Evolutionary conservation across 2,329 filamentous ascomycete genomes (phyloP).

Genomic region (Westerdykella aurantiaca): DNA sequence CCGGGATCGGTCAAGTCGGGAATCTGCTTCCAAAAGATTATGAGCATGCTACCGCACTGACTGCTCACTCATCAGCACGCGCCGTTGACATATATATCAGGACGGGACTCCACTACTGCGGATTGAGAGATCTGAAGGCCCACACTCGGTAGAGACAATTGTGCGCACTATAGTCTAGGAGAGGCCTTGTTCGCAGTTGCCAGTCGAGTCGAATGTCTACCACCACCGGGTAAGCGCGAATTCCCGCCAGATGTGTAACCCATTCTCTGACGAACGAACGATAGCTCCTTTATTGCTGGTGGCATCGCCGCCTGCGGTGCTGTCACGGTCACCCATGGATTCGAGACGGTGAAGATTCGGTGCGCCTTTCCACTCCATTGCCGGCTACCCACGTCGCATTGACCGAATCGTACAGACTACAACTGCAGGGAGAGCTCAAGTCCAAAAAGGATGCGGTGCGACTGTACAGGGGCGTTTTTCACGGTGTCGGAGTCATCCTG

Average conservation of each 20-base stretch:
- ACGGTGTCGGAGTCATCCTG: slow-evolving; percentile 84
- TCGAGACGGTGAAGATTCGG: slow-evolving; percentile 99
- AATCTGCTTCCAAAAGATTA: slow-evolving; percentile 8
- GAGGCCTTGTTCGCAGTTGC: no score
- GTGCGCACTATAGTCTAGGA: no score
- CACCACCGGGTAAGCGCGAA: slow-evolving; percentile 39
- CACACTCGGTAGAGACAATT: no score
- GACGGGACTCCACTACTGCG: no score
- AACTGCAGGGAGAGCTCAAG: slow-evolving; percentile 93
- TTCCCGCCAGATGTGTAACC: neutral
- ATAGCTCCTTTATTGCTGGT: slow-evolving; percentile 84
- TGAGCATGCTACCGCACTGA: neutral
- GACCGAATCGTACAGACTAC: slow-evolving; percentile 57
- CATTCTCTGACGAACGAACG: slow-evolving; percentile 2
- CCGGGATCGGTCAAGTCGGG: slow-evolving; percentile 9
- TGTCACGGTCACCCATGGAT: slow-evolving; percentile 94
- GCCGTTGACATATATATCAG: no score
- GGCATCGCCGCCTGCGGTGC: slow-evolving; percentile 96
- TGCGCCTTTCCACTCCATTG: slow-evolving; percentile 39
- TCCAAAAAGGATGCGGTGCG: slow-evolving; percentile 76
- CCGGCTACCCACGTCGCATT: slow-evolving; percentile 8
- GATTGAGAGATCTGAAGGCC: no score
- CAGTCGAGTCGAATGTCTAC: slow-evolving; percentile 40
- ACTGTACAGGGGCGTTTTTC: slow-evolving; percentile 84
- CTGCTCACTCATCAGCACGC: no score